These are phyloP conservation scores for Lobosporangium transversale DNA, from an alignment of 192 early-diverging fungal genomes.

Conservation along the genomic window DNA sequence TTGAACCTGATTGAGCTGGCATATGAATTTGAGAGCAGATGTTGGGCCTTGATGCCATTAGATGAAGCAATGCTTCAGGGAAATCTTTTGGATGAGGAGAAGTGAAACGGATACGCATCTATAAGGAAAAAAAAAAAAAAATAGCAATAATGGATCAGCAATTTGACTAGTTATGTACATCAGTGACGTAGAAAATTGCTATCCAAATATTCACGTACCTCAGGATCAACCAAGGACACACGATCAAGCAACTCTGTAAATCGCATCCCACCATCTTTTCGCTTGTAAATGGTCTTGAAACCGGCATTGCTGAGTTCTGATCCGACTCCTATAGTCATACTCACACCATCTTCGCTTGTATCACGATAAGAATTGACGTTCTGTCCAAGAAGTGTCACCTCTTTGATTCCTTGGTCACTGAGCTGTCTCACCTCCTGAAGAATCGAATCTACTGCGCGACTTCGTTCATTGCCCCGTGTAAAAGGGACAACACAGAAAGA, in stretches of 20 bases:
- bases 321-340: constrained; percentile 56
- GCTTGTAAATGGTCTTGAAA: constrained; percentile 81
- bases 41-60: constrained; percentile 74
- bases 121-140: constrained; percentile 2
- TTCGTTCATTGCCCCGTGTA: constrained; percentile 79
- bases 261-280: constrained; percentile 76
- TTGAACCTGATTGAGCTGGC: constrained; percentile 79
- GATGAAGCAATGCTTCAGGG: constrained; percentile 73
- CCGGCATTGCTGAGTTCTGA: constrained; percentile 62
- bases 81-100: constrained; percentile 87
- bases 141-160: no score
- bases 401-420: constrained; percentile 71
- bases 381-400: constrained; percentile 79
- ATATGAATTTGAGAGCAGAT: constrained; percentile 79
- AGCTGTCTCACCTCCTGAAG: constrained; percentile 70
- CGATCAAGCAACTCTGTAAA: constrained; percentile 79
- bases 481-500: constrained; percentile 84
- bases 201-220: no score
- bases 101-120: constrained; percentile 81
- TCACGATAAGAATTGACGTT: constrained; percentile 86
- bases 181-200: no score
- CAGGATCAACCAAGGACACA: constrained; percentile 72
- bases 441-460: constrained; percentile 75
- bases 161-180: no score
- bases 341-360: constrained; percentile 64